Conservation (phyloP, 2,329 filamentous ascomycete species). For the Cercospora brassicicola region DNA sequence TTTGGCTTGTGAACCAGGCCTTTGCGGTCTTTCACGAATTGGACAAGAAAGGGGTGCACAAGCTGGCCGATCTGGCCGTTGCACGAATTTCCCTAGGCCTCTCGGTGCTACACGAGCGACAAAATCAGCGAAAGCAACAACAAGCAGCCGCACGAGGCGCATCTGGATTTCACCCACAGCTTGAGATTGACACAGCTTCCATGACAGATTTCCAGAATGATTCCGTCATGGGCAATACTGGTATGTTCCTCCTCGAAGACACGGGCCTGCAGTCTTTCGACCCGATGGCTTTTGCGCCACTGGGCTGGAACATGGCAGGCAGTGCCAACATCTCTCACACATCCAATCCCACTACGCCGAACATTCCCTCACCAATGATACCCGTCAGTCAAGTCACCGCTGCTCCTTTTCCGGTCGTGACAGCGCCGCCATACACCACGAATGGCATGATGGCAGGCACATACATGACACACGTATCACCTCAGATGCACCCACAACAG, state of each 20-base stretch:
- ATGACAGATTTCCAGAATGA: constrained; percentile 37
- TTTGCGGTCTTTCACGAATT: constrained; percentile 48
- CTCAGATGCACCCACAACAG: constrained; percentile 26
- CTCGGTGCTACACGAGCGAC: constrained; percentile 25
- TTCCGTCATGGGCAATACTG: constrained; percentile 50
- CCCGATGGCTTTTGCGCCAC: constrained; percentile 31
- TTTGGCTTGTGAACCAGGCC: constrained; percentile 44
- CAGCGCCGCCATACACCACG: constrained; percentile 28
- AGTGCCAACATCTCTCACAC: constrained; percentile 25
- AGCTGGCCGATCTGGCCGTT: constrained; percentile 49
- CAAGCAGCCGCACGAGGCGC: constrained; percentile 16
- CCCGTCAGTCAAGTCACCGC: constrained; percentile 37
- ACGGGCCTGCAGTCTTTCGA: constrained; percentile 43
- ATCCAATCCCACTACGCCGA: constrained; percentile 25
- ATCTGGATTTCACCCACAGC: constrained; percentile 21
- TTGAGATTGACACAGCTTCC: constrained; percentile 29
- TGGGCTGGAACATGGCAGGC: constrained; percentile 35
- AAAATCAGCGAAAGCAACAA: constrained; percentile 24
- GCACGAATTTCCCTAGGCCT: constrained; percentile 41
- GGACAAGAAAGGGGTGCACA: constrained; percentile 46
- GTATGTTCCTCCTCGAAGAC: constrained; percentile 52
- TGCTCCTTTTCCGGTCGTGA: constrained; percentile 36
- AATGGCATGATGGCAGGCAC: constrained; percentile 22
- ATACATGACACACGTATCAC: constrained; percentile 31
- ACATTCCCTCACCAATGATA: constrained; percentile 27